Evolutionary conservation across 169 alveolate species (phyloP), one percentile per base, ranked within the genome.

Genomic region (Cryptosporidium muris): DNA sequence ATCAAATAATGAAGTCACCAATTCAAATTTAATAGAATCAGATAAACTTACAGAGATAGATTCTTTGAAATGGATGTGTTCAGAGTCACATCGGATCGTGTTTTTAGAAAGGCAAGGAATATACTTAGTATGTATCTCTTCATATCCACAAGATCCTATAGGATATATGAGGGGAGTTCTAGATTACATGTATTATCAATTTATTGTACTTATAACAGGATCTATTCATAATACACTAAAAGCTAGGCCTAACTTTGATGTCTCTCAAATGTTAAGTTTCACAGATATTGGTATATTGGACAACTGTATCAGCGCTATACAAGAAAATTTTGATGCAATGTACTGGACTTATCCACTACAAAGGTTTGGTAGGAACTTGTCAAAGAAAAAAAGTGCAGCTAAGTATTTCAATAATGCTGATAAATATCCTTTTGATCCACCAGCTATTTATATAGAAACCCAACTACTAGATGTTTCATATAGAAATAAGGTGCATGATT

Each of bases 11-110:
- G 38, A 60, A 14, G 48, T 60, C 1, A 38, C 14, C 54, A n/a
- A 37, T 12, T 45, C 2, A 48, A 11, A 37, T 43, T 11, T 14
- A 14, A 25, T 2, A 34, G 51, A 56, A 4, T 6, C 12, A 12
- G 45, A 9, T 12, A 42, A 74, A 16, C 25, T 45, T n/a, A 11
- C 9, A 25, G 36, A 12, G 14, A 11, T 64, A 14, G 85, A 74
- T 37, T 58, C 54, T 58, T 54, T 74, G n/a, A 74, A 58, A 34
- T 74, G 85, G 85, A 74, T 74, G 68, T 40, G 85, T 51, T 74
- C 85, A 37, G 63, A 74, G 16, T 43, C 85, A 36, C 85, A 74
- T n/a, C 5, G 38, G 12, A 45, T 74, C 47, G 68, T 74, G n/a
- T 14, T 60, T 36, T 14, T 58, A 9, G 85, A 74, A 42, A 56